These are phyloP conservation scores for Arctium minus DNA, from an alignment of 129 eudicot species.

Conservation along the genomic window DNA sequence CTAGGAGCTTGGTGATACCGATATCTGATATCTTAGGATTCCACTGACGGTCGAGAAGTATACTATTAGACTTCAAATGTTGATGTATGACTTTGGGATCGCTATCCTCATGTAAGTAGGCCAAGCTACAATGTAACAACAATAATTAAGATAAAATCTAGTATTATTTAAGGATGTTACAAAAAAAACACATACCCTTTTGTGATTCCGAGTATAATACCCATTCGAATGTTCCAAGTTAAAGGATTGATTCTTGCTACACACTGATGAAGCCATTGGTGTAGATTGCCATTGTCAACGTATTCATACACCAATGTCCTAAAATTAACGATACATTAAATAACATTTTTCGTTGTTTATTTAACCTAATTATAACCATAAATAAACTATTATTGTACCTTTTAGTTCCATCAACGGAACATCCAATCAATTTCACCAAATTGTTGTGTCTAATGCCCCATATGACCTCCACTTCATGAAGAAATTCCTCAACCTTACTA, in stretches of 20 bases:
- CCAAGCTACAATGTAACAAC: constrained; percentile 32
- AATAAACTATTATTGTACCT: constrained; percentile 27
- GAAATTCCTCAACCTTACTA: constrained; percentile 26
- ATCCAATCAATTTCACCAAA: constrained; percentile 56
- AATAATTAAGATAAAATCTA: neutral
- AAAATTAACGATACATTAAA: neutral
- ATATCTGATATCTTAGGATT: constrained; percentile 49
- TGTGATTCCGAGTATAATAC: constrained; percentile 38
- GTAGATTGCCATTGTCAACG: constrained; percentile 47
- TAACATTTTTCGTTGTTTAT: neutral
- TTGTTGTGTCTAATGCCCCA: constrained; percentile 47
- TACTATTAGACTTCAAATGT: constrained; percentile 48
- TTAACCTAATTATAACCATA: neutral
- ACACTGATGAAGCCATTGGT: constrained; percentile 44
- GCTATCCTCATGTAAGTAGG: constrained; percentile 50
- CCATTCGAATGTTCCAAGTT: constrained; percentile 46
- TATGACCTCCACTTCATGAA: constrained; percentile 38
- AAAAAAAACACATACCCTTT: constrained; percentile 37
- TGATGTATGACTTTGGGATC: constrained; percentile 38
- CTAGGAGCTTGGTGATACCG: constrained; percentile 31
- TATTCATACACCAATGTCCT: constrained; percentile 59
- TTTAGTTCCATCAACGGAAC: constrained; percentile 34
- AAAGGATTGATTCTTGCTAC: constrained; percentile 30
- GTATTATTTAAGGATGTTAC: neutral
- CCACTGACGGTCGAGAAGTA: constrained; percentile 60